Percentiles rank a stretch among this genome's conserved stretches.
phyloP scores from a whole-genome alignment of 139 green algal genomes.

The Mesotaenium endlicherianum region DNA sequence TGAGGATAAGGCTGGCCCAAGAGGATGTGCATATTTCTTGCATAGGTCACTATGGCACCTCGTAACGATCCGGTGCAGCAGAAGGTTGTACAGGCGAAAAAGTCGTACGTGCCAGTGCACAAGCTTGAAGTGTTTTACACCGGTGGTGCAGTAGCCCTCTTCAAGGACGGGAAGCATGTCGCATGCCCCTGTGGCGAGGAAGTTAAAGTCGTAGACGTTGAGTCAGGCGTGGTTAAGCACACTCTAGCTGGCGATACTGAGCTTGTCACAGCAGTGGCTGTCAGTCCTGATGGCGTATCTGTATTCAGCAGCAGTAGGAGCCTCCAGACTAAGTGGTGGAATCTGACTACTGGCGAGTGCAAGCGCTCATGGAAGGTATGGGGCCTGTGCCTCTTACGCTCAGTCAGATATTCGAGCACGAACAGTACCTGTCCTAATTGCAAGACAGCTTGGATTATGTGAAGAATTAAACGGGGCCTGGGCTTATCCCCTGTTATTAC shows the following conservation, averaged over 20 bases:
- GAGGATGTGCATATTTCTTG: too few species aligned
- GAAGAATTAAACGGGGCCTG: too few species aligned
- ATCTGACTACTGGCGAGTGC: constrained; percentile 59
- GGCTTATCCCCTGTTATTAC: too few species aligned
- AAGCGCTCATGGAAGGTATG: constrained; percentile 42
- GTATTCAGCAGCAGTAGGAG: constrained; percentile 79
- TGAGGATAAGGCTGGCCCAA: too few species aligned
- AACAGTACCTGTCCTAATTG: too few species aligned
- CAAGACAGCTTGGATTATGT: too few species aligned
- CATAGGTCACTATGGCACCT: too few species aligned
- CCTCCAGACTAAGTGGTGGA: constrained; percentile 69
- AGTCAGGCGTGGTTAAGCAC: background rate
- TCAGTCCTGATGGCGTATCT: constrained; percentile 68
- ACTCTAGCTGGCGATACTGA: constrained; percentile 73
- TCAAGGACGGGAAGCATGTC: constrained; percentile 62
- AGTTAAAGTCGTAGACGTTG: constrained; percentile 73
- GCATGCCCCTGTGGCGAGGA: constrained; percentile 82
- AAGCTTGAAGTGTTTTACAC: constrained; percentile 89
- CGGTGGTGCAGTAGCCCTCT: constrained; percentile 68
- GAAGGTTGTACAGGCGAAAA: constrained; percentile 59
- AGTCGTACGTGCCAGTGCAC: constrained; percentile 62
- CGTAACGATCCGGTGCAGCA: too few species aligned
- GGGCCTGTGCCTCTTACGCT: background rate
- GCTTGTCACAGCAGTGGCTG: constrained; percentile 76
- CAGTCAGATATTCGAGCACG: too few species aligned